A percentile compares a stretch with the other conserved stretches of the same genome.
phyloP scores from a whole-genome alignment of 2,329 filamentous ascomycete genomes.

The Sarocladiaceae sp. region DNA sequence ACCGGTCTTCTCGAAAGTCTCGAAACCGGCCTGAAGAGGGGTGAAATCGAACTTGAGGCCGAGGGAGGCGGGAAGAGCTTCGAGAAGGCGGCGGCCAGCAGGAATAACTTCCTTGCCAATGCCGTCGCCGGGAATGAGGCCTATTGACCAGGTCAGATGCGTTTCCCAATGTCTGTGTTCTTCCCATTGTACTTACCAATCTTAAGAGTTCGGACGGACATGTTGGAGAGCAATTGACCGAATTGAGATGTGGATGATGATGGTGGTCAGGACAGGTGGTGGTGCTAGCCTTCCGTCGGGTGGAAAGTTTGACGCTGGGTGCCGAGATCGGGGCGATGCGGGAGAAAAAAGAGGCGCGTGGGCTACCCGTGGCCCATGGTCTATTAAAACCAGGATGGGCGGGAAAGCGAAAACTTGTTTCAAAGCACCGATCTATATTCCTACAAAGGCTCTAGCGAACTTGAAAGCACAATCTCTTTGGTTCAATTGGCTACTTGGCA shows the following conservation, averaged over 20 bases:
- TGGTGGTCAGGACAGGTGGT: background rate
- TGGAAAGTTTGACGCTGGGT: slow-evolving; percentile 1
- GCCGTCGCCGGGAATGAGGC: slow-evolving; percentile 95
- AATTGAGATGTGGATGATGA: background rate
- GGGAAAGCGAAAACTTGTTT: too few species aligned
- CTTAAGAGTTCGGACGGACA: slow-evolving; percentile 38
- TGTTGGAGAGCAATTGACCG: slow-evolving; percentile 18
- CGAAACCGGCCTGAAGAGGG: slow-evolving; percentile 88
- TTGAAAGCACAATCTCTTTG: too few species aligned
- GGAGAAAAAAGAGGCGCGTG: background rate
- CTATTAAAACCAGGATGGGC: too few species aligned
- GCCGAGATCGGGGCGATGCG: slow-evolving; percentile 9
- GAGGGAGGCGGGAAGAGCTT: slow-evolving; percentile 87
- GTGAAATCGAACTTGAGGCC: slow-evolving; percentile 92
- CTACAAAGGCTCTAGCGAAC: too few species aligned
- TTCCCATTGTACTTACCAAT: slow-evolving; percentile 32
- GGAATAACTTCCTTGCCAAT: slow-evolving; percentile 99
- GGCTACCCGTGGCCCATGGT: too few species aligned
- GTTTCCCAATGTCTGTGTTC: too few species aligned
- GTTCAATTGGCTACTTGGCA: too few species aligned
- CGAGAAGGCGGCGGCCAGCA: slow-evolving; percentile 83
- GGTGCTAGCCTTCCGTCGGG: background rate
- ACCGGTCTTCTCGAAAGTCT: slow-evolving; percentile 87
- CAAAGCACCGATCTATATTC: too few species aligned
- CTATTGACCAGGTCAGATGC: slow-evolving; percentile 37